phyloP scores from a whole-genome alignment of 163 green algal genomes.

The Volvox carteri region DNA sequence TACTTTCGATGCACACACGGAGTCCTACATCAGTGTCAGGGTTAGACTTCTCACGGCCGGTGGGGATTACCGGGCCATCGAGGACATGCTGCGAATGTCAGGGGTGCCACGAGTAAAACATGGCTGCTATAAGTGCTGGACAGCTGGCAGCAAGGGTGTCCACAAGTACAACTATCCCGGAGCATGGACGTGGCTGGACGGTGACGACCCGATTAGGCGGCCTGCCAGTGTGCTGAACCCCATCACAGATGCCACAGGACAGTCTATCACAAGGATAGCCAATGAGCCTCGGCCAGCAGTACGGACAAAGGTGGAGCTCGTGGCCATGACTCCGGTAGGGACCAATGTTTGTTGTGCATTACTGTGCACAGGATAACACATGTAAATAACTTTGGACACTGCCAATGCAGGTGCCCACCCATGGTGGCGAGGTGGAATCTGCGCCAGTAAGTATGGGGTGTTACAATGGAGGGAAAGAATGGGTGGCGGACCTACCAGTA shows the following conservation, averaged over 20 bases:
- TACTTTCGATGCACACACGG: not conserved
- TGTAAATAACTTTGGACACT: too few species aligned
- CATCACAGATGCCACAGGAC: not conserved
- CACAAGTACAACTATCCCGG: not conserved
- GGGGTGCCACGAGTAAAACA: not conserved
- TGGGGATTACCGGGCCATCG: not conserved
- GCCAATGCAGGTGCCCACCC: too few species aligned
- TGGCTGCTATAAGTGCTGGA: not conserved
- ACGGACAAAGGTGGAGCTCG: not conserved
- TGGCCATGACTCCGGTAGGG: not conserved
- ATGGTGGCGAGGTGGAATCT: too few species aligned
- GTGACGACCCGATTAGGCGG: not conserved
- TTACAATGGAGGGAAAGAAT: too few species aligned
- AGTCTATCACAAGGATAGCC: not conserved
- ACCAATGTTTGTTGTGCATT: too few species aligned
- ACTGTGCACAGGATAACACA: too few species aligned
- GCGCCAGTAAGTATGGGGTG: too few species aligned
- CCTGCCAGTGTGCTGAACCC: not conserved
- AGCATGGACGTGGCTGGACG: not conserved
- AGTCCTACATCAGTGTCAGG: not conserved
- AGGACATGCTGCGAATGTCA: not conserved
- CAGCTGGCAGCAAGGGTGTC: not conserved
- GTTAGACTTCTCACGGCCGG: not conserved
- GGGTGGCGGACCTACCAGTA: too few species aligned
- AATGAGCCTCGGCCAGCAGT: not conserved